These are phyloP conservation scores for Amauroascus verrucosus DNA, from an alignment of 2,329 filamentous ascomycete genomes.

Conservation along the genomic window DNA sequence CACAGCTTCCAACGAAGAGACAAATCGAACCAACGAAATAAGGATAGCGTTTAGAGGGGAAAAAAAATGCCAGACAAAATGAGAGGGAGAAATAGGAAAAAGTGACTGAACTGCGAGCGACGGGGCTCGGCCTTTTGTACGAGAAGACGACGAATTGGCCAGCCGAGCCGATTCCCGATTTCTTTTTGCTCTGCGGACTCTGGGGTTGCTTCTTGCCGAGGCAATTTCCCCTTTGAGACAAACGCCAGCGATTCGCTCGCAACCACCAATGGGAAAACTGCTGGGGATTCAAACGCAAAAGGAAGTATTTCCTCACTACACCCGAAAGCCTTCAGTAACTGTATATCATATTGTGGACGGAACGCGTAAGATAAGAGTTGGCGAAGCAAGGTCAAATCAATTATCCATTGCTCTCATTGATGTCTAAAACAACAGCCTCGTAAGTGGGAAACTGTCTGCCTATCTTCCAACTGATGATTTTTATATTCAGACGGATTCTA, in stretches of 20 bases:
- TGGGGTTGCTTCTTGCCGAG: constrained; percentile 2
- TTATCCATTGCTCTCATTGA: constrained; percentile 6
- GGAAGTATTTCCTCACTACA: no score
- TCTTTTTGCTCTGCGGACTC: not conserved
- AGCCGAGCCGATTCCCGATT: constrained; percentile 7
- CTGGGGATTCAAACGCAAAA: not conserved
- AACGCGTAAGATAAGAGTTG: no score
- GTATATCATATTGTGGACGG: no score
- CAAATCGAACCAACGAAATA: no score
- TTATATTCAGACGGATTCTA: constrained; percentile 4
- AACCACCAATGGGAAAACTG: not conserved
- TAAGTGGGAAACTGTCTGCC: not conserved
- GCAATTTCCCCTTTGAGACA: constrained; percentile 5
- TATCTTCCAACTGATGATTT: constrained; percentile 2
- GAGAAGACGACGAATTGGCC: not conserved
- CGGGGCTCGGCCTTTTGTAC: constrained; percentile 4
- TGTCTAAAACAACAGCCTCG: constrained; percentile 6
- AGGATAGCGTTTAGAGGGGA: no score
- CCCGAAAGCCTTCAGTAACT: no score
- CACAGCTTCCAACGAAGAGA: no score
- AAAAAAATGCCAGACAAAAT: not conserved
- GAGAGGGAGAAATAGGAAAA: not conserved
- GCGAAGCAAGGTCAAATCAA: no score
- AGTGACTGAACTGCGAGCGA: not conserved
- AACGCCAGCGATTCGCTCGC: not conserved